Base-by-base conservation (phyloP, 371 early-diverging fungal genomes). In the Parasitella parasitica region DNA sequence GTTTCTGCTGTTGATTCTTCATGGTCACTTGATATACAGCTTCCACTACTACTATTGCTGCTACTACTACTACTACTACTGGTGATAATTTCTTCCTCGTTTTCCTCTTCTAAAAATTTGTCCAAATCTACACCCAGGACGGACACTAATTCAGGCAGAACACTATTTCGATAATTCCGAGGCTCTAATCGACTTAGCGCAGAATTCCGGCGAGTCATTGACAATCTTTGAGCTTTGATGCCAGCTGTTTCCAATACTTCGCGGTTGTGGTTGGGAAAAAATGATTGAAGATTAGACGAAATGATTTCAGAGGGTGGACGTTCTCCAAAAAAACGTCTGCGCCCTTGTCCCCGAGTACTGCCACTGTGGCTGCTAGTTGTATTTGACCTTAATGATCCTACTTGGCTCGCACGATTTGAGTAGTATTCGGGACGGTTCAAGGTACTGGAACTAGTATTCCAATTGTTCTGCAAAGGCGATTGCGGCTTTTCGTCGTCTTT, bases 231-330 rank as follows among this genome's bases (percentile, higher is more conserved):
- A 2, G 77, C 82, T 59, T 82, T 81, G 48, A 77, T 72, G 11
- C 78, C 84, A 0, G 81, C 82, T n/a, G 74, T 81, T 52, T 82
- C 82, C 18, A 82, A 54, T 1, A 75, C 63, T 3, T 79, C 78
- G 3, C 74, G 76, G 58, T 79, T 78, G 50, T 82, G 82, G 24
- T 82, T 82, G 4, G 97, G 97, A 71, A 98, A 97, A 69, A 92
- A 98, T 43, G 91, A 86, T 28, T 88, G 86, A 30, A 97, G 78
- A 64, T 96, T 90, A 61, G 87, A 88, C 7, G 90, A 88, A 68
- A 97, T 95, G 48, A 92, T 76, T 71, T 94, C 95, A 2, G 93
- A 93, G 0, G 95, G 94, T 2, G 98, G 98, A 9, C 97, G 91
- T 71, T 95, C 94, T 32, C 95, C 96, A 71, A 97, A 94, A 70